Evolutionary conservation across 768 basidiomycete species (phyloP).

Genomic region (Austroboletus festivus): DNA sequence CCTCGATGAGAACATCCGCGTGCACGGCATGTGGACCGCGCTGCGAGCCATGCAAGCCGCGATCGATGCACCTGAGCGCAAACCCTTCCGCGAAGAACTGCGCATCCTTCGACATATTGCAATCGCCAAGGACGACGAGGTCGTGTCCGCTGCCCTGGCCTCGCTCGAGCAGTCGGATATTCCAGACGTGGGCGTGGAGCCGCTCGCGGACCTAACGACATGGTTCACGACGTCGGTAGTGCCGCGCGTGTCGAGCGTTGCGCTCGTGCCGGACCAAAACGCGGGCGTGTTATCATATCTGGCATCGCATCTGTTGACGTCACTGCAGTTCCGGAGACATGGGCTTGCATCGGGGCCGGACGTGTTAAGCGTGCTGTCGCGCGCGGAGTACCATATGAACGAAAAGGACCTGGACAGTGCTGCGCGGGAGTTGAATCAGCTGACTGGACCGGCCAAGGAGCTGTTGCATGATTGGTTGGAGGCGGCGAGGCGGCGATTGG

Average conservation of each 20-base stretch:
- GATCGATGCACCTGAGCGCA: conserved; percentile 62
- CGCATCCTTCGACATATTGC: conserved; percentile 74
- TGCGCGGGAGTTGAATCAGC: conserved; percentile 86
- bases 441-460: conserved; percentile 75
- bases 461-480: conserved; percentile 85
- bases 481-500: conserved; percentile 81
- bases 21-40: conserved; percentile 92
- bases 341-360: conserved; percentile 74
- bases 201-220: conserved; percentile 82
- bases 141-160: conserved; percentile 64
- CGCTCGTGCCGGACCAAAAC: conserved; percentile 87
- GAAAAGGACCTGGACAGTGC: conserved; percentile 88
- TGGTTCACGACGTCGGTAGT: conserved; percentile 87
- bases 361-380: conserved; percentile 79
- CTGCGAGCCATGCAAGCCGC: conserved; percentile 75
- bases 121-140: conserved; percentile 65
- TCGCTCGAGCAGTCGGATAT: conserved; percentile 65
- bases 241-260: conserved; percentile 82
- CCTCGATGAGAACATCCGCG: conserved; percentile 89
- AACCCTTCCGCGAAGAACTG: conserved; percentile 88
- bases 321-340: conserved; percentile 74
- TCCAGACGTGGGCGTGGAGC: conserved; percentile 83
- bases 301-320: conserved; percentile 72
- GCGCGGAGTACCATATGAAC: conserved; percentile 85
- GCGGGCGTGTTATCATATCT: conserved; percentile 87